A percentile compares a stretch with the other conserved stretches of the same genome.
Evolutionary conservation across 768 basidiomycete species (phyloP).

Genomic region (Russula sp.): DNA sequence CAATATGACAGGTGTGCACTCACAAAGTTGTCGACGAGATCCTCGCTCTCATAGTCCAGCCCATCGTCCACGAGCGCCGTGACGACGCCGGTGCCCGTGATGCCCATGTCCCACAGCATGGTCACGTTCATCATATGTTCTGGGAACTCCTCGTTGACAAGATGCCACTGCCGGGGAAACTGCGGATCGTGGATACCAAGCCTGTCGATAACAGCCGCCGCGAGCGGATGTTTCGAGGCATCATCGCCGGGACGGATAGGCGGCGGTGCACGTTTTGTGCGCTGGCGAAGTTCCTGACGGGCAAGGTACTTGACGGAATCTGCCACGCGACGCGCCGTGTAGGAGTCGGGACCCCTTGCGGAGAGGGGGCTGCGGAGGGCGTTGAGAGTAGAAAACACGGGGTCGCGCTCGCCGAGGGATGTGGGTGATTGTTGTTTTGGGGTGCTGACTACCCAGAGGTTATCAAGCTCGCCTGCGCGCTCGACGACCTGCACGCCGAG

Average conservation of each 20-base stretch:
- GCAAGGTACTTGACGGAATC: constrained; percentile 55
- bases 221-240: constrained; percentile 33
- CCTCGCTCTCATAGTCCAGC: constrained; percentile 81
- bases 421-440: constrained; percentile 32
- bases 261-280: constrained; percentile 71
- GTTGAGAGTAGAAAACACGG: constrained; percentile 46
- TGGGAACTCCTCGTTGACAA: constrained; percentile 80
- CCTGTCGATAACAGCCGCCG: constrained; percentile 44
- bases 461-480: constrained; percentile 71
- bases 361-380: constrained; percentile 35
- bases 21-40: constrained; percentile 90
- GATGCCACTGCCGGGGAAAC: constrained; percentile 88
- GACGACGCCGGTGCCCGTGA: constrained; percentile 82
- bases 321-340: constrained; percentile 40
- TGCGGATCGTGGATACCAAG: constrained; percentile 77
- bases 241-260: constrained; percentile 35
- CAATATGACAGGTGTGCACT: constrained; percentile 31
- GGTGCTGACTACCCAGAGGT: constrained; percentile 79
- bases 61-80: constrained; percentile 94
- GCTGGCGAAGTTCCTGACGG: constrained; percentile 58
- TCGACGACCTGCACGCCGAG: constrained; percentile 85
- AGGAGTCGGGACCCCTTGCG: constrained; percentile 38
- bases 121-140: constrained; percentile 92
- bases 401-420: constrained; percentile 35
- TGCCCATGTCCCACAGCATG: constrained; percentile 82